Conservation (phyloP, 768 basidiomycete genomes). For the Antrodiella citrinella region DNA sequence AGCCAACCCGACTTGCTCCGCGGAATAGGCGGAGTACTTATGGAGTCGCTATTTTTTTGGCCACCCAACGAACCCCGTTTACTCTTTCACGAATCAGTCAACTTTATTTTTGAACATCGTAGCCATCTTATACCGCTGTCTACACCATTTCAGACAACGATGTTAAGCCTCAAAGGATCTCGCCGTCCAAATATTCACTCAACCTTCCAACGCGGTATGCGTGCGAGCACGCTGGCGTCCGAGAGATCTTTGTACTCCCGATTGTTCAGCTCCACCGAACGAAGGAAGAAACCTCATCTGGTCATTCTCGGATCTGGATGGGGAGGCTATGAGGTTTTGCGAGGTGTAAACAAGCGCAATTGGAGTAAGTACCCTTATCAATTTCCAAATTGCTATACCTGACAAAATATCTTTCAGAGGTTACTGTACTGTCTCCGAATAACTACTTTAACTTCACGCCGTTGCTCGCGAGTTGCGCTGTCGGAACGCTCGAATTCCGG, state of each 20-base stretch:
- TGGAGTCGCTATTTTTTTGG: too few relatives aligned
- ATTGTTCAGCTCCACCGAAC: conserved; percentile 13
- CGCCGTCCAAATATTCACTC: too few relatives aligned
- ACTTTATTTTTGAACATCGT: too few relatives aligned
- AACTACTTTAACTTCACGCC: conserved; percentile 66
- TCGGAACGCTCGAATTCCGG: conserved; percentile 79
- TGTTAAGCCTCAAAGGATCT: too few relatives aligned
- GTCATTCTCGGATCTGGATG: conserved; percentile 72
- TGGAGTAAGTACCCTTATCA: conserved; percentile 59
- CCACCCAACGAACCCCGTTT: too few relatives aligned
- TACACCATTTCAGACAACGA: too few relatives aligned
- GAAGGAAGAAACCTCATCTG: conserved; percentile 32
- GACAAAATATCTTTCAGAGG: conserved; percentile 33
- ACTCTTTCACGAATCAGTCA: too few relatives aligned
- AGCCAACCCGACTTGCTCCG: not conserved
- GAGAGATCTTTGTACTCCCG: too few relatives aligned
- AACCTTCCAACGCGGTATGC: too few relatives aligned
- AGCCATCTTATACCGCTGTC: too few relatives aligned
- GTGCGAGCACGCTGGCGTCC: too few relatives aligned
- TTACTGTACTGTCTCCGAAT: conserved; percentile 58
- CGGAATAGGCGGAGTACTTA: not conserved
- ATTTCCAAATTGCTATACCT: not conserved
- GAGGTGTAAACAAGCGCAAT: conserved; percentile 59
- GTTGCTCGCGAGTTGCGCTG: conserved; percentile 60
- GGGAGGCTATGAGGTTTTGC: conserved; percentile 68